Conservation (phyloP, 2,329 filamentous ascomycete genomes). For the Lecanicillium sp. region DNA sequence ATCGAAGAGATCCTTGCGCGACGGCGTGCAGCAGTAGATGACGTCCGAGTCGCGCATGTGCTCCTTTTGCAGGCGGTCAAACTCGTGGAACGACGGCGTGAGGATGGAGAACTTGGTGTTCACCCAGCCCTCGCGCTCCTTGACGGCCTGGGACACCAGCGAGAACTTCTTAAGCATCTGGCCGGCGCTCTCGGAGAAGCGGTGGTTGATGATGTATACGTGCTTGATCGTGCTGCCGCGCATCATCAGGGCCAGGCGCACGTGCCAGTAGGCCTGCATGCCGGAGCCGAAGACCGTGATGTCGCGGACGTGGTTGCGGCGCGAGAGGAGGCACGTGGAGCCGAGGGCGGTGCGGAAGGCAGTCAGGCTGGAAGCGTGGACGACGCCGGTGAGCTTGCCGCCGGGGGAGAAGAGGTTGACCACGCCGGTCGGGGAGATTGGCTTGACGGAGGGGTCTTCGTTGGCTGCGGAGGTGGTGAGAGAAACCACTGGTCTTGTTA, state of each 20-base stretch:
- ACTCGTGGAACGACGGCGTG: conserved; percentile 66
- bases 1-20: conserved; percentile 69
- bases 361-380: conserved; percentile 69
- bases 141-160: conserved; percentile 35
- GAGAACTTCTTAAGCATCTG: conserved; percentile 45
- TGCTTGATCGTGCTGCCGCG: conserved; percentile 65
- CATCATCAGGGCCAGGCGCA: conserved; percentile 74
- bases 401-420: conserved; percentile 61
- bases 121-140: conserved; percentile 55
- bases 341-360: conserved; percentile 75
- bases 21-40: conserved; percentile 85
- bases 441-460: conserved; percentile 23
- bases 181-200: conserved; percentile 54
- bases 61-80: conserved; percentile 58
- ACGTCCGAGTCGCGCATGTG: conserved; percentile 68
- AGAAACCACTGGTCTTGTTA: conserved; percentile 50
- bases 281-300: conserved; percentile 83
- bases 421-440: conserved; percentile 54
- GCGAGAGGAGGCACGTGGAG: conserved; percentile 58
- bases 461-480: conserved; percentile 39
- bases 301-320: conserved; percentile 64
- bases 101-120: conserved; percentile 61
- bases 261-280: conserved; percentile 90
- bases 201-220: conserved; percentile 77
- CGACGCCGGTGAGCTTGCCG: conserved; percentile 58